Percentiles rank a stretch among this genome's conserved stretches.
These are phyloP conservation scores for Physcomitrium patens DNA, from an alignment of 225 moss, liverwort and hornwort genomes.

Conservation along the genomic window DNA sequence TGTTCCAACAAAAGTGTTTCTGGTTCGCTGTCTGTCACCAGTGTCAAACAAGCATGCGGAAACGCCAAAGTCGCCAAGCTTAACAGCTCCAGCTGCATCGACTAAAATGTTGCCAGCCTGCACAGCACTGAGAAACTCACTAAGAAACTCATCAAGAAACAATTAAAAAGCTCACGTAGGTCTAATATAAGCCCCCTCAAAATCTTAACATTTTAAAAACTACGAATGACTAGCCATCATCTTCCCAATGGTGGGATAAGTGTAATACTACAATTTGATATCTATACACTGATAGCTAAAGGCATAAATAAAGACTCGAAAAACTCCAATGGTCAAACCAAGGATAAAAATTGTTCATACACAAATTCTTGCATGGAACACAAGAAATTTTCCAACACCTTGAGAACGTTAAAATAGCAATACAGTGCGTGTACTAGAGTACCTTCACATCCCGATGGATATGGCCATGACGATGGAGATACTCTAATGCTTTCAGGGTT, in stretches of 20 bases:
- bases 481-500: conserved; percentile 86
- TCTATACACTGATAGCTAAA: background rate
- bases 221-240: conserved; percentile 8
- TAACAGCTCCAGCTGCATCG: conserved; percentile 76
- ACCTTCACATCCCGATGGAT: conserved; percentile 98
- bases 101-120: conserved; percentile 97
- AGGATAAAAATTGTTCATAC: conserved; percentile 12
- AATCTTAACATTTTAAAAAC: background rate
- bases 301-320: background rate
- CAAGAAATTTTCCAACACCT: conserved; percentile 4
- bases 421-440: conserved; percentile 2
- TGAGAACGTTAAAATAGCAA: conserved; percentile 15
- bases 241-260: conserved; percentile 16
- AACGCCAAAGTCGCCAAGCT: conserved; percentile 97
- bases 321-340: background rate
- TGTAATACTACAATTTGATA: background rate
- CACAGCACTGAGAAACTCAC: conserved; percentile 22
- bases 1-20: conserved; percentile 96
- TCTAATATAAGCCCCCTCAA: background rate
- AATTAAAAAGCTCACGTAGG: conserved; percentile 12
- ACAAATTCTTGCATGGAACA: conserved; percentile 10
- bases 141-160: conserved; percentile 8
- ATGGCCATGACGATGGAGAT: conserved; percentile 94
- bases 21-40: conserved; percentile 90
- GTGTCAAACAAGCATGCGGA: conserved; percentile 99